Conservation (phyloP, 805 yeast species). For the Cyberlindnera petersonii region DNA sequence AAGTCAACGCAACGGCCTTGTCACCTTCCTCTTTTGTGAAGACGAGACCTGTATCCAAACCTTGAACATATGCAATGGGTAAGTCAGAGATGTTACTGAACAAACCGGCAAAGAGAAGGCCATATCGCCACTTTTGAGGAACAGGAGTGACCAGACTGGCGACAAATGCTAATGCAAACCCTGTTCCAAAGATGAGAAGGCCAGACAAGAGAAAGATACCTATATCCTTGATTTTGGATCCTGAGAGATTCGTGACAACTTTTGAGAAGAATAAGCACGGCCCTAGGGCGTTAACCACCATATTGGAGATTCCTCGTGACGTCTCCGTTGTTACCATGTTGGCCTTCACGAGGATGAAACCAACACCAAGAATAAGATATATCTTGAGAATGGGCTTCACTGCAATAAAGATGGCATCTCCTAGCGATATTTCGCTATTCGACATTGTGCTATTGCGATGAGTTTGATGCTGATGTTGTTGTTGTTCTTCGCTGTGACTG, state of each 20-base stretch:
- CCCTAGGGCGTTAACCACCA: slow-evolving; percentile 48
- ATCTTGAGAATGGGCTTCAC: slow-evolving; percentile 27
- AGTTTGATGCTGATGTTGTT: too few species aligned
- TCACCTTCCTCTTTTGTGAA: slow-evolving; percentile 38
- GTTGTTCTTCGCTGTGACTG: too few species aligned
- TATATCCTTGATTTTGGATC: slow-evolving; percentile 48
- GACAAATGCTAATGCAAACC: slow-evolving; percentile 32
- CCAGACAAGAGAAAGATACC: slow-evolving; percentile 38
- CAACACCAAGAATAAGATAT: slow-evolving; percentile 22
- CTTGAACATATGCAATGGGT: slow-evolving; percentile 52
- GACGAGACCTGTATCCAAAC: slow-evolving; percentile 37
- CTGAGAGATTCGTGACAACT: slow-evolving; percentile 46
- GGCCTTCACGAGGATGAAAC: slow-evolving; percentile 19
- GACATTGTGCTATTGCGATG: too few species aligned
- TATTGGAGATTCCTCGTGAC: slow-evolving; percentile 46
- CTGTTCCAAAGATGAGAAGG: slow-evolving; percentile 37
- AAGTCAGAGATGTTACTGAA: slow-evolving; percentile 50
- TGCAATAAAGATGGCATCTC: slow-evolving; percentile 23
- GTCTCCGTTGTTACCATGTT: slow-evolving; percentile 46
- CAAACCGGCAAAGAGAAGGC: slow-evolving; percentile 44
- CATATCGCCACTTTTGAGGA: slow-evolving; percentile 47
- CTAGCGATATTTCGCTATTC: slow-evolving; percentile 9
- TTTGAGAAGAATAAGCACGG: slow-evolving; percentile 54
- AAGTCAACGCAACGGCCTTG: slow-evolving; percentile 47
- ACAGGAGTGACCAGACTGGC: slow-evolving; percentile 37